phyloP scores from a whole-genome alignment of 305 asterid species.

The Solanum aculeatissimum region DNA sequence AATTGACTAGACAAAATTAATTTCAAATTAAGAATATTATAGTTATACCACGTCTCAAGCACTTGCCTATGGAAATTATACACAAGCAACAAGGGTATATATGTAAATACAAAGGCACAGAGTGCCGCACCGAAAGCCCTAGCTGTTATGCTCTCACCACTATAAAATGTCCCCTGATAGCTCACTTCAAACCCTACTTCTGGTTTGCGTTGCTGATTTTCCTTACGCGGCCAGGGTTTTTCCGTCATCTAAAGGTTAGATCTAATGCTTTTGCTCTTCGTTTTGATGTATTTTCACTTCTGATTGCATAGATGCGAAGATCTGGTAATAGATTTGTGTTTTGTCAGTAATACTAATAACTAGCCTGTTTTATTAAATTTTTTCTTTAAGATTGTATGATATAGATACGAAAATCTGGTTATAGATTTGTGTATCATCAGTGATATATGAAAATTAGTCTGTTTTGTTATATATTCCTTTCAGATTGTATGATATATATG shows the following conservation, averaged over 20 bases:
- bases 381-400: too few relatives aligned
- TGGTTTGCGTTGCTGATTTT: background rate
- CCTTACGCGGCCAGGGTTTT: background rate
- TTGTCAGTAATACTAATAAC: background rate
- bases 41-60: background rate
- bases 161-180: background rate
- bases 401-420: background rate
- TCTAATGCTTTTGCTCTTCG: background rate
- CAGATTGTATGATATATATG: background rate
- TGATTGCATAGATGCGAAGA: background rate
- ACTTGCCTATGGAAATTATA: background rate
- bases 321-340: background rate
- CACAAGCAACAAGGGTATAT: background rate
- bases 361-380: too few relatives aligned
- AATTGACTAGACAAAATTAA: too few relatives aligned
- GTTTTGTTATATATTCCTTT: background rate
- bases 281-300: background rate
- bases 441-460: background rate
- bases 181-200: background rate
- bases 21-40: background rate
- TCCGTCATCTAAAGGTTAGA: background rate
- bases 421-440: background rate
- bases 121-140: background rate
- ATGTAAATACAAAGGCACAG: background rate
- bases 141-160: background rate